Base-by-base conservation (phyloP, 106 monocot species). In the Allium sativum region DNA sequence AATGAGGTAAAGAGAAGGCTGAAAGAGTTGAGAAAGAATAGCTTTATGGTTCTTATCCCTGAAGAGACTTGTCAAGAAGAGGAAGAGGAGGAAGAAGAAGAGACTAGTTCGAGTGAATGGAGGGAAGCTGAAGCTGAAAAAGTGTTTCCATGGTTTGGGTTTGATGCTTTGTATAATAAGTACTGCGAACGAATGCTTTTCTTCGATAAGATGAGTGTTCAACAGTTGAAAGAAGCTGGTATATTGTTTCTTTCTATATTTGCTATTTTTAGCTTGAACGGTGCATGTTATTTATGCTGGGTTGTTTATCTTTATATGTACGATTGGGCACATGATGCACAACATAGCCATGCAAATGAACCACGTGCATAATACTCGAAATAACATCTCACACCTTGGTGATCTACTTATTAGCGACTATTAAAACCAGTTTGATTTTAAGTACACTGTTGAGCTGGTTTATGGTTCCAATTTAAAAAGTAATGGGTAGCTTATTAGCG, bases 31-130 rank as follows among this genome's bases (percentile, higher is more conserved):
- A 79, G 95, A 59, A 96, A 84, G 75, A 96, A 91, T 71, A 90
- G 77, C 46, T 96, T 96, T 84, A 90, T 96, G 95, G 95, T 87
- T 22, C 75, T 87, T 4, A 96, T 96, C n/a, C 95, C 95, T 3
- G 95, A 86, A 59, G 90, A 90, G 40, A 67, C 77, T 9, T 76
- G 74, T 58, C 74, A 68, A 0, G 87, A 81, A 48, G 83, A 88
- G 45, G 83, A 84, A n/a, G 76, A 65, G 48, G 75, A 65, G 8
- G 89, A 79, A 7, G 78, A 81, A 9, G 84, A 77, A 16, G 84
- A 82, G 68, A 78, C 80, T 10, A 87, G 84, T 61, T 84, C 95
- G 7, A 79, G 76, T 11, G 90, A 80, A 47, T 90, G 87, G 79
- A 74, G 83, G 71, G 90, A 82, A 13, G 74, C 84, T 0, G 80